Base-by-base conservation (phyloP, 225 moss, liverwort and hornwort species). In the Rhytidiadelphus loreus region DNA sequence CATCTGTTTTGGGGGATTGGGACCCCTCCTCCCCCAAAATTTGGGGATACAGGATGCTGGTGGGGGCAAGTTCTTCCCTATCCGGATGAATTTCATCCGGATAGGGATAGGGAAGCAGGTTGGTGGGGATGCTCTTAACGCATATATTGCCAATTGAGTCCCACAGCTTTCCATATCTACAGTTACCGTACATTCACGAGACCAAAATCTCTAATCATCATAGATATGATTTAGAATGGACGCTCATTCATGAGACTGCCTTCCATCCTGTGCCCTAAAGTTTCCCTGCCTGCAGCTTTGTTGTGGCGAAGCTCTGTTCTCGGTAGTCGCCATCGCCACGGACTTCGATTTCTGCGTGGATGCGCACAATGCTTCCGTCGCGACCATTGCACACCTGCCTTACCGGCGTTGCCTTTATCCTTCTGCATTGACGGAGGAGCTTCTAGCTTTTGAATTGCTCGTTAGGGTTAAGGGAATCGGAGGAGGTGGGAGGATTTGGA, bases 311-410 rank as follows among this genome's bases (percentile, higher is more conserved):
- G 35, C 79, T 80, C 83, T 83, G 72, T 73, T 59, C 79, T 79
- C 65, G 64, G 71, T 59, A 80, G 83, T 73, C 76, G 76, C 92
- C 92, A 87, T 84, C 61, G 86, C 86, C 84, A 80, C 50, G 79
- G 59, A 55, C 46, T 58, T 71, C 28, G 32, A 33, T 26, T 39
- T 21, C 58, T 13, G 9, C 19, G 60, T 44, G 25, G 46, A 68
- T 43, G 25, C 19, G 39, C 59, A 81, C 85, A 63, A 90, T 92
- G 90, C 68, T 50, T 71, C 43, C 61, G 29, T 83, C 80, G 79
- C 86, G 43, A 79, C 72, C 82, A 72, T 64, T 11, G 52, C 41
- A 37, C 20, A 33, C 61, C 75, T 56, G 87, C 61, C 39, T 70
- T 46, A 52, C 30, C 15, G n/a, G 26, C 75, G 20, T 69, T 35